Base-by-base conservation (phyloP, 768 basidiomycete species). In the Sarcodon aspratus region DNA sequence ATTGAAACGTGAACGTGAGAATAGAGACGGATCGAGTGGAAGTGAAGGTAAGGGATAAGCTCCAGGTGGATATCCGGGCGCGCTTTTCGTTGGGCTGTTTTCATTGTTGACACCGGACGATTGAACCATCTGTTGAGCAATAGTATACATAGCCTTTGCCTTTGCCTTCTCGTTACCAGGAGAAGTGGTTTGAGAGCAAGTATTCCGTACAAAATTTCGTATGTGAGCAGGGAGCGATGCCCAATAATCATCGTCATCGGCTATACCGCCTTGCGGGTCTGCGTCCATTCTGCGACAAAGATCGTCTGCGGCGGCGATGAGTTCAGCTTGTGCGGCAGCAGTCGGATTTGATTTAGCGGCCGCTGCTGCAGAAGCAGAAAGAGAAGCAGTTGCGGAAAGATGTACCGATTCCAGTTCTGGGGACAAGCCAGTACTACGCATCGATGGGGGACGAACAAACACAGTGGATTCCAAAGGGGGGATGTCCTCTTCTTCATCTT, bases 201-300 rank as follows among this genome's bases (percentile, higher is more conserved):
- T 62, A 55, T 49, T 57, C 53, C 78, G 69, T 60, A 85, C 81
- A 61, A 85, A 85, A 53, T 74, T 79, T 58, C 80, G 74, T 51
- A 84, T 73, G 56, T 84, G 78, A 18, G 76, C 72, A 35, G 84
- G 82, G 42, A 85, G 70, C 36, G 76, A 73, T 44, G 77, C 73
- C 83, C 82, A 82, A 59, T 84, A 83, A 44, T 78, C 79, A 54
- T 82, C 79, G 53, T 80, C 79, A 45, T 70, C 66, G 43, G 50
- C 60, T 50, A 52, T 63, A 62, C 50, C 52, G 36, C 45, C 67
- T 55, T 45, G 57, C 61, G 65, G 55, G 55, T 59, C 56, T 47
- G 69, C 70, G 62, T 72, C 69, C 59, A 77, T 75, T 61, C 71
- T 72, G 58, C 74, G 69, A 55, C 79, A 79, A 36, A 82, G 63